A percentile compares a stretch with the other conserved stretches of the same genome.
Conservation (phyloP, 257 asterid genomes). For the Nicotiana noctiflora region DNA sequence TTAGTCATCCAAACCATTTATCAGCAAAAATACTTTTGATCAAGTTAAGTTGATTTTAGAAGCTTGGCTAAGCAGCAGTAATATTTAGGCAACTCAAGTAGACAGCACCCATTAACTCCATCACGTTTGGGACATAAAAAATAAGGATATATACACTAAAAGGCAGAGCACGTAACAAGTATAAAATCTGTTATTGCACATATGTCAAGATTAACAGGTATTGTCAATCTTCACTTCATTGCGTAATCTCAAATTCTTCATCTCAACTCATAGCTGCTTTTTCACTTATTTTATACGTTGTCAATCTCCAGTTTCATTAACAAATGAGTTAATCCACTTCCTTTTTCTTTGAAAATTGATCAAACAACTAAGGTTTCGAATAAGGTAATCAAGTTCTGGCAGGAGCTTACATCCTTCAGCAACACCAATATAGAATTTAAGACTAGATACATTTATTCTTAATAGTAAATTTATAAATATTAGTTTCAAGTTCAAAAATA, state of each 20-base stretch:
- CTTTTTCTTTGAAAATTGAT: not conserved
- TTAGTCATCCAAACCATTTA: too few species aligned
- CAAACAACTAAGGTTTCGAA: not conserved
- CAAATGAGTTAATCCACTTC: not conserved
- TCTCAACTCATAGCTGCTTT: not conserved
- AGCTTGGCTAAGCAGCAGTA: not conserved
- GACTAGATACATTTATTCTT: not conserved
- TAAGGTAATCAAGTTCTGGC: not conserved
- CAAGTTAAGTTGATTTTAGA: too few species aligned
- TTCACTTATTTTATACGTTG: not conserved
- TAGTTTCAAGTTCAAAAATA: not conserved
- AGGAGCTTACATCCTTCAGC: not conserved
- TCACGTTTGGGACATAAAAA: not conserved
- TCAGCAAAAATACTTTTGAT: too few species aligned
- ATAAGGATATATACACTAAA: not conserved
- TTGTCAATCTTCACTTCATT: not conserved
- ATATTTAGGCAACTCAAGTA: not conserved
- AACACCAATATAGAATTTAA: not conserved
- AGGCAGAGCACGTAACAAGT: not conserved
- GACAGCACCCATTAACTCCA: not conserved
- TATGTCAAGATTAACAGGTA: not conserved
- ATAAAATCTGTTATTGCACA: not conserved
- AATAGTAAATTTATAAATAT: not conserved
- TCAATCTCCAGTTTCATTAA: not conserved
- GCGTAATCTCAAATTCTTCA: not conserved